Base-by-base conservation (phyloP, 1,139 yeast species). In the Kluyveromyces sp. region DNA sequence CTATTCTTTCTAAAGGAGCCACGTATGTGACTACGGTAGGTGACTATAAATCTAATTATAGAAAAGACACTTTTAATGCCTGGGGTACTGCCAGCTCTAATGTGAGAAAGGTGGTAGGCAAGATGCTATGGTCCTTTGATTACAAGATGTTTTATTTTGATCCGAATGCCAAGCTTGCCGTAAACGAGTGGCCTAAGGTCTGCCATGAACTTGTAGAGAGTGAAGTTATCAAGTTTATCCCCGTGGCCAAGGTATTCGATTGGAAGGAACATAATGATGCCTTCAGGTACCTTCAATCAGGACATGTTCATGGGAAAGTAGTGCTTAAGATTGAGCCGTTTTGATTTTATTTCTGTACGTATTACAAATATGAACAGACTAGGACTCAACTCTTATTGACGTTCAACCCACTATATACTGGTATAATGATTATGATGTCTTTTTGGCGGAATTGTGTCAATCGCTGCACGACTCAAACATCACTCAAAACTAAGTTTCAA, bases 281-380 rank as follows among this genome's bases (percentile, higher is more conserved):
- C 0, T 63, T 74, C 45, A 71, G 72, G 2, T 69, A 66, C 50
- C 64, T 83, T 46, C 64, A 61, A 22, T 58, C 69, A 2, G 77
- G 78, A 38, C 72, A 69, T 45, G 77, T 79, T n/a, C 74, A 71
- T 47, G 95, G 95, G 26, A 85, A 84, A 60, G 66, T 84, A 42
- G 73, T 84, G 3, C 46, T 69, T 35, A 56, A 67, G 32, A 64
- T 66, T 18, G 73, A 69, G 46, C 58, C 56, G 40, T 68, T 68
- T 46, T 67, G 50, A 18, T 9, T 30, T 30, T 25, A 20, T 36
- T 12, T 18, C 25, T 26, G 22, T 43, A 11, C 22, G 34, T n/a
- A 12, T 6, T 29, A 16, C 12, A 29, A n/a, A 6, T 29, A 12
- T 29, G 32, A 29, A 29, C 6, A 29, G n/a, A 29, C n/a, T n/a